Evolutionary conservation across 768 basidiomycete species (phyloP).

Genomic region (Lactifluus echinatus): DNA sequence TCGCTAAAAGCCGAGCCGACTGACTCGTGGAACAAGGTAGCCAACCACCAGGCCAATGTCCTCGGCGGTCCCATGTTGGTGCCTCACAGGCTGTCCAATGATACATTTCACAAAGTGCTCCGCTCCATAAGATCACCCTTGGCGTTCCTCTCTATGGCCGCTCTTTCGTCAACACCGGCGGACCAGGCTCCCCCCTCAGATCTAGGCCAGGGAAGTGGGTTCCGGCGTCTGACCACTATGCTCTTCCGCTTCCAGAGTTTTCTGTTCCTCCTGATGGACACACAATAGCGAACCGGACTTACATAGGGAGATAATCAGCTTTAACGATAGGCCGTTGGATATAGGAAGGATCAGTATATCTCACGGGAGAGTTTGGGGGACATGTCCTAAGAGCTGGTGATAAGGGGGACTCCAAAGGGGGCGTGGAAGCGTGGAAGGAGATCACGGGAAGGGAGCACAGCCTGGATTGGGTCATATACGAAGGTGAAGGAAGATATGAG

Average conservation of each 20-base stretch:
- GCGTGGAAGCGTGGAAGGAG: constrained; percentile 71
- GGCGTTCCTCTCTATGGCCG: constrained; percentile 94
- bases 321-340: constrained; percentile 59
- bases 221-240: constrained; percentile 88
- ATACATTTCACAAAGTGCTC: constrained; percentile 65
- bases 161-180: constrained; percentile 77
- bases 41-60: constrained; percentile 83
- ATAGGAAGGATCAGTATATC: constrained; percentile 78
- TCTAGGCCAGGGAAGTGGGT: constrained; percentile 80
- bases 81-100: constrained; percentile 56
- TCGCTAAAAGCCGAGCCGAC: constrained; percentile 32
- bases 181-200: constrained; percentile 71
- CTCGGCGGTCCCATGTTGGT: constrained; percentile 57
- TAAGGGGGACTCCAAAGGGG: constrained; percentile 52
- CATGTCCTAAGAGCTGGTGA: constrained; percentile 97
- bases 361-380: constrained; percentile 69
- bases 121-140: constrained; percentile 72
- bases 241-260: constrained; percentile 69
- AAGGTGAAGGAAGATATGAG: constrained; percentile 42
- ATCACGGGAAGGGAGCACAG: constrained; percentile 65
- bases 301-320: constrained; percentile 81
- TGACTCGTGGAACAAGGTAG: constrained; percentile 64
- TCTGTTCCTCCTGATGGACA: constrained; percentile 56
- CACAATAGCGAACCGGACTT: constrained; percentile 73
- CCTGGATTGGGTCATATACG: constrained; percentile 63